Conservation (phyloP, 257 asterid genomes). For the Solanum chaucha region DNA sequence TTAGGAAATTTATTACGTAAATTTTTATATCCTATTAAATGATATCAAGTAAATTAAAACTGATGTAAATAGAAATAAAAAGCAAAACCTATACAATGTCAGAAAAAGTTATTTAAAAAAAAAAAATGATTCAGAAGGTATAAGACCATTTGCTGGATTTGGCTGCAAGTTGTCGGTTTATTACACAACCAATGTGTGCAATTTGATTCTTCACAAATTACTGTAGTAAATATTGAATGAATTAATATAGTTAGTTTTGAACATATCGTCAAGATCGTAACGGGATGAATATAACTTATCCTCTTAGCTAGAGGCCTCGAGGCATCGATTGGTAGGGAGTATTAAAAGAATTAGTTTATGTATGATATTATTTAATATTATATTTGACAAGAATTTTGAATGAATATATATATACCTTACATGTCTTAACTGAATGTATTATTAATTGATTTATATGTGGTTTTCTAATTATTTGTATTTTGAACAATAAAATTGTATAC, state of each 20-base stretch:
- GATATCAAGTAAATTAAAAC: neutral
- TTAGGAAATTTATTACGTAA: too few relatives aligned
- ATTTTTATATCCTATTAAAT: too few relatives aligned
- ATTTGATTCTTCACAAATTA: neutral
- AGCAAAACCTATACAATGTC: neutral
- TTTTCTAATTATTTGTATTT: neutral
- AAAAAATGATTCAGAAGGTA: neutral
- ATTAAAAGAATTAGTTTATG: too few relatives aligned
- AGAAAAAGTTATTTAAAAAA: neutral
- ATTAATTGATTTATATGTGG: too few relatives aligned
- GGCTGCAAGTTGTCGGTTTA: constrained; percentile 1
- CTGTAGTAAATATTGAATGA: neutral
- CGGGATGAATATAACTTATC: neutral
- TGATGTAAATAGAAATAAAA: neutral
- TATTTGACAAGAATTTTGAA: too few relatives aligned
- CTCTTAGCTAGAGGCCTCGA: too few relatives aligned
- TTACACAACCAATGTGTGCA: neutral
- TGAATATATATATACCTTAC: too few relatives aligned
- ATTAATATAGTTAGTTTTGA: neutral
- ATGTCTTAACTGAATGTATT: neutral
- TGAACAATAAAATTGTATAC: too few relatives aligned
- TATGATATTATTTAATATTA: too few relatives aligned
- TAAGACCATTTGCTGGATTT: neutral
- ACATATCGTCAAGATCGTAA: neutral
- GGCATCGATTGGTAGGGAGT: too few relatives aligned